Evolutionary conservation across 805 yeast species (phyloP).

Genomic region (Saccharomyces mikatae): DNA sequence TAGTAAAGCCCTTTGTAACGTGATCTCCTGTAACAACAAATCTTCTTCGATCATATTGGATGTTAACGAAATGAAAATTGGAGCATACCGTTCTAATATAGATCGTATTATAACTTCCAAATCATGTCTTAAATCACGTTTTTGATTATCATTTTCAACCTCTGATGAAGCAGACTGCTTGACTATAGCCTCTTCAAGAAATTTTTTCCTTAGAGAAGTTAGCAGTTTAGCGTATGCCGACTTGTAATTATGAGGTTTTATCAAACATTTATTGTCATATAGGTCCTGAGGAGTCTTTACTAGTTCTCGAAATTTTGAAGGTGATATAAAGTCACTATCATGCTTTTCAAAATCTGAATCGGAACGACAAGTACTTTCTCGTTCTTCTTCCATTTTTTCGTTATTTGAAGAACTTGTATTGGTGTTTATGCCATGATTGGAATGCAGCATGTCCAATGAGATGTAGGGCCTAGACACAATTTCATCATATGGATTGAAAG

Average conservation of each 20-base stretch:
- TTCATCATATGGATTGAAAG: neutral
- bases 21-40: slow-evolving; percentile 51
- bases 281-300: slow-evolving; percentile 20
- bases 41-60: slow-evolving; percentile 66
- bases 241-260: slow-evolving; percentile 21
- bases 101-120: slow-evolving; percentile 33
- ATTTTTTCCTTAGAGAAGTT: slow-evolving; percentile 10
- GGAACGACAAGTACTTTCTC: neutral
- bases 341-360: neutral
- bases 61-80: slow-evolving; percentile 70
- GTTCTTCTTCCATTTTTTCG: slow-evolving; percentile 1
- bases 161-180: neutral
- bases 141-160: neutral
- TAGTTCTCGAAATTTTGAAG: slow-evolving; percentile 15
- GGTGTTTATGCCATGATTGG: neutral
- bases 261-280: slow-evolving; percentile 10
- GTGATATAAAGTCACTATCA: slow-evolving; percentile 6
- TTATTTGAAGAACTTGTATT: neutral
- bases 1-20: slow-evolving; percentile 46
- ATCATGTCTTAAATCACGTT: slow-evolving; percentile 9
- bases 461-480: slow-evolving; percentile 18
- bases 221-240: slow-evolving; percentile 15
- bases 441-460: slow-evolving; percentile 12
- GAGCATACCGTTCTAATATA: slow-evolving; percentile 49
- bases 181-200: slow-evolving; percentile 1